Evolutionary conservation across 768 basidiomycete species (phyloP).

Genomic region (Boletus rufocinnamomeus): DNA sequence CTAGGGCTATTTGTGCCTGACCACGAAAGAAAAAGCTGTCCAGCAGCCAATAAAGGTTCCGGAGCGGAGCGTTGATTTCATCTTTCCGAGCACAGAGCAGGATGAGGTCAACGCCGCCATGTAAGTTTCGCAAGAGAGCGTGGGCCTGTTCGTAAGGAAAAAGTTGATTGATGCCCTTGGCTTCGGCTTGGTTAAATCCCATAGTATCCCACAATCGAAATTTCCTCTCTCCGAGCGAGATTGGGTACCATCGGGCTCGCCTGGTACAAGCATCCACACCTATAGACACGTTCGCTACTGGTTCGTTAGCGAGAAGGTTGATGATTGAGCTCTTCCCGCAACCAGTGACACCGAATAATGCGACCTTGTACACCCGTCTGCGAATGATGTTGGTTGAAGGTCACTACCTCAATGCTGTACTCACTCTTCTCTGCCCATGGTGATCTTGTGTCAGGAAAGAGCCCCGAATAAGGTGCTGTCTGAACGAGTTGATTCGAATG

Average conservation of each 20-base stretch:
- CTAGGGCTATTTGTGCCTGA: slow-evolving; percentile 39
- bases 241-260: slow-evolving; percentile 23
- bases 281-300: slow-evolving; percentile 33
- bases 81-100: slow-evolving; percentile 43
- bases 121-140: slow-evolving; percentile 36
- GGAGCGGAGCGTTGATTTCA: slow-evolving; percentile 36
- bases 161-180: slow-evolving; percentile 15
- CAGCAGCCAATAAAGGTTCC: slow-evolving; percentile 41
- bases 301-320: slow-evolving; percentile 30
- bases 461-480: not conserved
- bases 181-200: slow-evolving; percentile 33
- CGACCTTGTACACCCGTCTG: slow-evolving; percentile 28
- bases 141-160: slow-evolving; percentile 34
- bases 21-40: slow-evolving; percentile 40
- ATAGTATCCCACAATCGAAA: slow-evolving; percentile 38
- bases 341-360: slow-evolving; percentile 32
- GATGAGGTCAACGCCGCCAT: slow-evolving; percentile 41
- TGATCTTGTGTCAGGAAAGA: not conserved
- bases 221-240: slow-evolving; percentile 20
- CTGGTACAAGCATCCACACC: slow-evolving; percentile 38
- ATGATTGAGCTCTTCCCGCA: slow-evolving; percentile 35
- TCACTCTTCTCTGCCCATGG: slow-evolving; percentile 22
- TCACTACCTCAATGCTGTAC: slow-evolving; percentile 1
- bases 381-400: slow-evolving; percentile 5
- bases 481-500: not conserved